A percentile compares a stretch with the other conserved stretches of the same genome.
phyloP scores from a whole-genome alignment of 345 rosid genomes.

The Moricandia arvensis region DNA sequence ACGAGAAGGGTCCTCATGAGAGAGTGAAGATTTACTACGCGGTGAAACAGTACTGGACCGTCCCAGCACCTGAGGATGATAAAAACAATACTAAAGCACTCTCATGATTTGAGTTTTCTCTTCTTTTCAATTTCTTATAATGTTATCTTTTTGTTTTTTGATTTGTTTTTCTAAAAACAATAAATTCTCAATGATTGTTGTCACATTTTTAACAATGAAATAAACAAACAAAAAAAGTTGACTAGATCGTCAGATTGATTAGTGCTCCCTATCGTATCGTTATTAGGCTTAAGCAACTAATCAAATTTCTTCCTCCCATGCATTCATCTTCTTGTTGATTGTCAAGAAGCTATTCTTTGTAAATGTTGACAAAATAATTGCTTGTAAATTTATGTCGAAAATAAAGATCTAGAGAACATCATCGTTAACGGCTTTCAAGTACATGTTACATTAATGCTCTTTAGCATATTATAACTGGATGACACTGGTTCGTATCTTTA shows the following conservation, averaged over 20 bases:
- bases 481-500: not conserved
- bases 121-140: not conserved
- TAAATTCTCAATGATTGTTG: conserved; percentile 2
- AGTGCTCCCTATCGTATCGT: not conserved
- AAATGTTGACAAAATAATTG: too few relatives aligned
- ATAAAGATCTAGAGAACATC: not conserved
- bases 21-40: conserved; percentile 84
- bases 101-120: conserved; percentile 13
- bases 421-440: not conserved
- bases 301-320: not conserved
- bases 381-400: not conserved
- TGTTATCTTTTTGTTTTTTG: not conserved
- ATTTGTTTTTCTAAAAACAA: not conserved
- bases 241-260: not conserved
- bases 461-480: not conserved
- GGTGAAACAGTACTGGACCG: conserved; percentile 75
- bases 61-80: conserved; percentile 36
- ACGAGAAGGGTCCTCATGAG: conserved; percentile 68
- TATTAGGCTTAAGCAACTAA: not conserved
- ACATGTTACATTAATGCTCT: not conserved
- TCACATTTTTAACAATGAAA: conserved; percentile 18
- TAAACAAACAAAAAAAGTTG: not conserved
- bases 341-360: conserved; percentile 2
- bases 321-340: not conserved
- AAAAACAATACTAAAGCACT: conserved; percentile 28